These are phyloP conservation scores for Penicillium turbatum DNA, from an alignment of 495 filamentous ascomycete genomes.

Conservation along the genomic window DNA sequence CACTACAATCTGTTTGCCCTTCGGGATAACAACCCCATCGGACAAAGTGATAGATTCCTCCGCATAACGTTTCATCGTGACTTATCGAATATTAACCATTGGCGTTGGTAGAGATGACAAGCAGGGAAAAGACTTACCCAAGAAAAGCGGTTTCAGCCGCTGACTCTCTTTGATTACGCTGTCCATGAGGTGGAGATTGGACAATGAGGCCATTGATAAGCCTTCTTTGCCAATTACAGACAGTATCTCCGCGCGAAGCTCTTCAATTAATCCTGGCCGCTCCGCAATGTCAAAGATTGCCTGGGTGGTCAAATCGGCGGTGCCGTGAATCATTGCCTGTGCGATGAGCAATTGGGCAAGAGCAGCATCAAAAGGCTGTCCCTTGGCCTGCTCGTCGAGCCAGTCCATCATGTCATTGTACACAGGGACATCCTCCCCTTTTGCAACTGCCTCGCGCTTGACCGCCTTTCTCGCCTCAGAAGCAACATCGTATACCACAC, in stretches of 20 bases:
- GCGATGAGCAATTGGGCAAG: slow-evolving; percentile 21
- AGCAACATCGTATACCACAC: no score
- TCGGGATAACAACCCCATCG: slow-evolving; percentile 21
- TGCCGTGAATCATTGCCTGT: slow-evolving; percentile 32
- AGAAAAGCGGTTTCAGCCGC: slow-evolving; percentile 23
- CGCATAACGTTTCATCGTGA: slow-evolving; percentile 37
- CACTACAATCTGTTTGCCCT: slow-evolving; percentile 23
- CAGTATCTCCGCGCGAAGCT: slow-evolving; percentile 23
- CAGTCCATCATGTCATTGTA: slow-evolving; percentile 23
- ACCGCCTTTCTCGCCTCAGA: no score
- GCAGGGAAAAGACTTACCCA: slow-evolving; percentile 16
- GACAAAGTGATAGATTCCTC: slow-evolving; percentile 17
- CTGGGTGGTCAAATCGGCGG: slow-evolving; percentile 21
- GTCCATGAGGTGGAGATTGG: slow-evolving; percentile 43
- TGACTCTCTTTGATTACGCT: slow-evolving; percentile 30
- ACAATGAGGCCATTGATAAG: slow-evolving; percentile 37
- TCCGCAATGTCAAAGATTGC: slow-evolving; percentile 23
- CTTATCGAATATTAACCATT: slow-evolving; percentile 7
- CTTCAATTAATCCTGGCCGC: slow-evolving; percentile 9
- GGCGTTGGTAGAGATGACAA: not conserved
- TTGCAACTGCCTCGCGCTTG: no score
- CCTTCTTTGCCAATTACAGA: slow-evolving; percentile 16
- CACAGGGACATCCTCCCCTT: not conserved
- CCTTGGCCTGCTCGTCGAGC: slow-evolving; percentile 22
- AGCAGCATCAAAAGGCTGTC: slow-evolving; percentile 13